Base-by-base conservation (phyloP, 2,329 filamentous ascomycete species). In the Aspergillus terreus region DNA sequence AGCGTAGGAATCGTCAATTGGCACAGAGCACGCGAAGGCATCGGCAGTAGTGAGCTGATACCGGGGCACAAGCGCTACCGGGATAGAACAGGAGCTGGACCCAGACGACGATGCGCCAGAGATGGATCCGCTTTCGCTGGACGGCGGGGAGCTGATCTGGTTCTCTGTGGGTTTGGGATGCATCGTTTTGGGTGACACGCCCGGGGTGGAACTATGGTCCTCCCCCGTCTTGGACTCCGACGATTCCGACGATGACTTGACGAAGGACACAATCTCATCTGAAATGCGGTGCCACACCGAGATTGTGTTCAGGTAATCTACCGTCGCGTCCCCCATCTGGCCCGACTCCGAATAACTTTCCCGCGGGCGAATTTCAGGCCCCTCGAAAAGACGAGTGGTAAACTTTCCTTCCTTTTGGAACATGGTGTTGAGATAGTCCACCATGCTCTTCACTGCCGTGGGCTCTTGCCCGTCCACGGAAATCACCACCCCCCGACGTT, bases 41-140 rank as follows among this genome's bases (percentile, higher is more conserved):
- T 96, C 88, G 1, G 89, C 86, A 0, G 87, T 81, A 11, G 86
- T 87, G 38, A 96, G 82, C 55, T 90, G 90, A 71, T 90, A 96
- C 19, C 88, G 82, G 1, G 87, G 84, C 25, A 96, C 77, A 17
- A 96, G 76, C 3, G 91, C 85, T 23, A 96, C 81, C 0, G 90
- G 90, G 1, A 86, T 77, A 7, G 58, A 38, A 44, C 48, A 50
- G 44, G 61, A 47, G 25, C 51, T 43, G 6, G 57, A 53, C 21
- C 49, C 51, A 7, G 61, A 41, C 1, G 59, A 54, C 2, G 60
- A 53, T 4, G 57, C 54, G 46, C 54, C 57, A 27, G 53, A 46
- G 41, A 65, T 61, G 1, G 64, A 67, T 50, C 59, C 58, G 23
- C 55, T 57, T 14, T 66, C 58, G 32, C 65, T 64, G 3, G 65